Conservation (phyloP, 75 land plant species). For the Sequoiadendron giganteum region DNA sequence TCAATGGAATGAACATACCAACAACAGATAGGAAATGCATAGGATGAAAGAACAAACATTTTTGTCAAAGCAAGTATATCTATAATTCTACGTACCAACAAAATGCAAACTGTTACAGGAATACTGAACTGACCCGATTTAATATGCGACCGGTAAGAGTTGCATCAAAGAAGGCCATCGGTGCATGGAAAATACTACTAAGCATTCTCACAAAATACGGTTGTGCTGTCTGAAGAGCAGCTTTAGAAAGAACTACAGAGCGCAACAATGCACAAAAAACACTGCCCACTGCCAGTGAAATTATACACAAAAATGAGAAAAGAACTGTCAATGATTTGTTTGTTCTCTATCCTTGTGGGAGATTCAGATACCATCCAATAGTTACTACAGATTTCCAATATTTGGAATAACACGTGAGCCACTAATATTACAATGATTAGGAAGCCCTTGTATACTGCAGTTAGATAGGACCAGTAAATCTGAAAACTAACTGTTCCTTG, state of each 20-base stretch:
- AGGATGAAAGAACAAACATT: background rate
- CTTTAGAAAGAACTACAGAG: constrained; percentile 36
- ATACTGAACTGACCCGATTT: constrained; percentile 60
- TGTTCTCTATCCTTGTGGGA: constrained; percentile 46
- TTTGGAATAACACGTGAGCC: constrained; percentile 61
- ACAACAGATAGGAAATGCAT: background rate
- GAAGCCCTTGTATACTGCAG: constrained; percentile 51
- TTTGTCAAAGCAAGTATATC: background rate
- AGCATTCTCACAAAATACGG: constrained; percentile 66
- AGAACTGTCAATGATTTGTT: constrained; percentile 25
- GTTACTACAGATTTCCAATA: constrained; percentile 74
- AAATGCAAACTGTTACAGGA: background rate
- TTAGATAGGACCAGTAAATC: constrained; percentile 80
- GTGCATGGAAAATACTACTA: constrained; percentile 69
- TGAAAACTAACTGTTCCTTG: constrained; percentile 55
- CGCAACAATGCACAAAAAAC: constrained; percentile 59
- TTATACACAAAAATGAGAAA: constrained; percentile 57
- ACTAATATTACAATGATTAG: constrained; percentile 48
- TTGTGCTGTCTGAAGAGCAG: constrained; percentile 62
- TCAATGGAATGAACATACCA: background rate
- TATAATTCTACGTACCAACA: background rate
- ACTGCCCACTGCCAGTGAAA: constrained; percentile 64
- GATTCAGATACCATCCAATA: constrained; percentile 97
- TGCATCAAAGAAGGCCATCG: constrained; percentile 94
- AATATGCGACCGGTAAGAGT: constrained; percentile 89